Evolutionary conservation across 2,329 filamentous ascomycete species (phyloP).

Genomic region (Aureobasidium vineae): DNA sequence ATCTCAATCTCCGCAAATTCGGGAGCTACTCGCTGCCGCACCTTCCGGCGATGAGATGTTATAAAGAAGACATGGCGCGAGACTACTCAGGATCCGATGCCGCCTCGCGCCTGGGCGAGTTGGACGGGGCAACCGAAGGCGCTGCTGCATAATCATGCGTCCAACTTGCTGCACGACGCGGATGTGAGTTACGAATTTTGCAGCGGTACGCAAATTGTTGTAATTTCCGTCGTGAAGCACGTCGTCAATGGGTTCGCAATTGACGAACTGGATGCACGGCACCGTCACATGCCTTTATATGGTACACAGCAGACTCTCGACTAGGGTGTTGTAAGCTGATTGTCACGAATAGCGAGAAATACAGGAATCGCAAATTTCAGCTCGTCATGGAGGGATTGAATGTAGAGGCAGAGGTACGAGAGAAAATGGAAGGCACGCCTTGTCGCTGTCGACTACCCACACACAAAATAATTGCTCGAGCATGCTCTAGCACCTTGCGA

Average conservation of each 20-base stretch:
- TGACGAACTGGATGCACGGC: not conserved
- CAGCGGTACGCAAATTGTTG: conserved; percentile 7
- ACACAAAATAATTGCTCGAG: not conserved
- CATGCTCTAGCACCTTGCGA: not conserved
- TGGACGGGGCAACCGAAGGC: conserved; percentile 5
- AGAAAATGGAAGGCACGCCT: not conserved
- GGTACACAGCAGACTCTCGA: not conserved
- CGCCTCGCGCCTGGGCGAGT: conserved; percentile 18
- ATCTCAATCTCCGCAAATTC: too few relatives aligned
- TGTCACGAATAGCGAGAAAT: not conserved
- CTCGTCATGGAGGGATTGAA: not conserved
- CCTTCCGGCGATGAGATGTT: not conserved
- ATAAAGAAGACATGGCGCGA: conserved; percentile 2
- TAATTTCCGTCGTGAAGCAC: conserved; percentile 12
- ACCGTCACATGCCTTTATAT: not conserved
- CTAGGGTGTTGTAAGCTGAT: not conserved
- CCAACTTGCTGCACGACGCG: not conserved
- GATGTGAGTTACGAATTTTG: not conserved
- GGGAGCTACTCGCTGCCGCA: not conserved
- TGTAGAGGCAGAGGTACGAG: not conserved
- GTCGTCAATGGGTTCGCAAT: not conserved
- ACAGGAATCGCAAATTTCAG: not conserved
- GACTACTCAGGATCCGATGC: conserved; percentile 4
- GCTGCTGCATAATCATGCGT: conserved; percentile 22
- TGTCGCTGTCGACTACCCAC: not conserved